Evolutionary conservation across 306 rosid genomes (phyloP).

Genomic region (Elaeagnus macrophylla): DNA sequence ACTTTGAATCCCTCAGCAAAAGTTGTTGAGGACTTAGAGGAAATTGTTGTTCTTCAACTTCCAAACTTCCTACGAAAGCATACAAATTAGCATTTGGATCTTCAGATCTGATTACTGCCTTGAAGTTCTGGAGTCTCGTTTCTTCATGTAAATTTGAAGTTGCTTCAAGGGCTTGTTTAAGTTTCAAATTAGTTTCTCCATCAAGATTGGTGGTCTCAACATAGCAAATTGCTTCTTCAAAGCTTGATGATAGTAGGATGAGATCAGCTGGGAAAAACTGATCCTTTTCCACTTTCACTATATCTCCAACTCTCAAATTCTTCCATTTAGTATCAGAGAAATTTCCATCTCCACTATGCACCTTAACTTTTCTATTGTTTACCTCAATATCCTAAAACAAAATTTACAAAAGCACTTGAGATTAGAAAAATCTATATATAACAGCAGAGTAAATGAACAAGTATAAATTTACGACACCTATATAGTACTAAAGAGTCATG

Average conservation of each 20-base stretch:
- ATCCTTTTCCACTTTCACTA: conserved; percentile 86
- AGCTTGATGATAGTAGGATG: conserved; percentile 73
- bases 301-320: conserved; percentile 81
- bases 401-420: conserved; percentile 6
- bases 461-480: too few species aligned
- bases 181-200: conserved; percentile 91
- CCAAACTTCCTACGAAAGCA: conserved; percentile 67
- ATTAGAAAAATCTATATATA: too few species aligned
- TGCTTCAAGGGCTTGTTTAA: conserved; percentile 66
- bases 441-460: too few species aligned
- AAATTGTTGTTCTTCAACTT: conserved; percentile 46
- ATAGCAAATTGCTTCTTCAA: conserved; percentile 85
- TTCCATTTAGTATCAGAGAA: conserved; percentile 68
- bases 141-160: conserved; percentile 72
- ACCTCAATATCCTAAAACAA: conserved; percentile 73
- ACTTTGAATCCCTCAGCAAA: conserved; percentile 91
- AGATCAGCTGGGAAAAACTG: conserved; percentile 96
- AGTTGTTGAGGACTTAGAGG: conserved; percentile 95
- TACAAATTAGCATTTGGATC: conserved; percentile 96
- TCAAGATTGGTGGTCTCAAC: conserved; percentile 94
- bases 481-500: too few species aligned
- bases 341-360: conserved; percentile 49
- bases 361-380: conserved; percentile 78
- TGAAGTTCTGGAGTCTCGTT: conserved; percentile 46
- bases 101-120: conserved; percentile 72